Percentiles rank a stretch among this genome's conserved stretches.
phyloP scores from a whole-genome alignment of 192 early-diverging fungal genomes.

The Coemansia sp. region DNA sequence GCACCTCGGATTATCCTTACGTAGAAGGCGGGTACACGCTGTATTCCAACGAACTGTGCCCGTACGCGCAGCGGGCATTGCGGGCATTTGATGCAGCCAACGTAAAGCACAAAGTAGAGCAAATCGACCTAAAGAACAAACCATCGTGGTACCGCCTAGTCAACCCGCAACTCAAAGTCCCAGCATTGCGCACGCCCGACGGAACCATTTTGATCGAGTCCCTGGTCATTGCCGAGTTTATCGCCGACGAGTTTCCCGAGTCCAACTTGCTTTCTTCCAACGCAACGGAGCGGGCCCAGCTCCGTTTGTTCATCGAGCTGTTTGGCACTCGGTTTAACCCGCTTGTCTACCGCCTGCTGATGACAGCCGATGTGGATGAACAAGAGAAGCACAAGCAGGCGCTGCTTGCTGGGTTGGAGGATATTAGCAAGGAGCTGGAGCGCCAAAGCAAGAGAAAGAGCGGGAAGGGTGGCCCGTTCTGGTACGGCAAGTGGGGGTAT shows the following conservation, averaged over 20 bases:
- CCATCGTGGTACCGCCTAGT: constrained; percentile 64
- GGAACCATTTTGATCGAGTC: constrained; percentile 65
- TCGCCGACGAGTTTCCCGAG: constrained; percentile 64
- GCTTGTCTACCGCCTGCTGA: constrained; percentile 14
- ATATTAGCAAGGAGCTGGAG: constrained; percentile 25
- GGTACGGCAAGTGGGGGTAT: constrained; percentile 22
- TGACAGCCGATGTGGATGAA: constrained; percentile 14
- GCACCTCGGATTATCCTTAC: constrained; percentile 21
- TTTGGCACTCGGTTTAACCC: constrained; percentile 22
- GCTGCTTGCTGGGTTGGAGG: constrained; percentile 16
- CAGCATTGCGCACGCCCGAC: constrained; percentile 58
- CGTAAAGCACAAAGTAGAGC: constrained; percentile 54
- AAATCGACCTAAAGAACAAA: constrained; percentile 68
- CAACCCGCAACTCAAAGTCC: constrained; percentile 71
- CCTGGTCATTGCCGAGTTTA: constrained; percentile 65
- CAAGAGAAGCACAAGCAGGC: constrained; percentile 14
- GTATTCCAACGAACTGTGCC: constrained; percentile 61
- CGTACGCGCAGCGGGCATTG: constrained; percentile 69
- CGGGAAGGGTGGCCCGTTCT: constrained; percentile 38
- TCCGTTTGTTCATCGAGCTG: constrained; percentile 42
- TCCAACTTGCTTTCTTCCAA: constrained; percentile 33
- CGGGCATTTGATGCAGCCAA: constrained; percentile 63
- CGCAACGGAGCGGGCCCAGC: constrained; percentile 40
- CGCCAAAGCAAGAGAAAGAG: constrained; percentile 29
- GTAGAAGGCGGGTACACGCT: constrained; percentile 49